Evolutionary conservation across 768 basidiomycete species (phyloP).

Genomic region (Suillus subluteus): DNA sequence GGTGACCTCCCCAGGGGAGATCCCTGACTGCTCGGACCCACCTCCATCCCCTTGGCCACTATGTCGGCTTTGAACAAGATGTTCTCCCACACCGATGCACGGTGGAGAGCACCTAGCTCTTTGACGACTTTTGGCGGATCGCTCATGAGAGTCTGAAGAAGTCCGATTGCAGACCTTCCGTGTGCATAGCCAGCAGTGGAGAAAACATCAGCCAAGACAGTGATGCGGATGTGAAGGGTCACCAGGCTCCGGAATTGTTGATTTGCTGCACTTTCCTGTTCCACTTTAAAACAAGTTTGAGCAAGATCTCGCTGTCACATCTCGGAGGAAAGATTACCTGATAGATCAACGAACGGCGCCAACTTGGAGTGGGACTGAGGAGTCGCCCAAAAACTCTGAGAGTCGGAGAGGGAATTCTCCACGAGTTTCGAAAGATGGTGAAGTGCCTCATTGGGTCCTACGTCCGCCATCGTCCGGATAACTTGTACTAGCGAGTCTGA

Average conservation of each 20-base stretch:
- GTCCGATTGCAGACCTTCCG: constrained; percentile 70
- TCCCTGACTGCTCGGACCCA: constrained; percentile 44
- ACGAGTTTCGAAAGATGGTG: constrained; percentile 71
- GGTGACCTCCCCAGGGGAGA: constrained; percentile 56
- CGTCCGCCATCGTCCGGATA: constrained; percentile 87
- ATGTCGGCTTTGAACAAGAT: constrained; percentile 71
- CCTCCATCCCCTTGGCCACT: constrained; percentile 54
- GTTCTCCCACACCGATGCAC: constrained; percentile 86
- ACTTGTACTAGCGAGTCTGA: constrained; percentile 89
- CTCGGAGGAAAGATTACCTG: constrained; percentile 35
- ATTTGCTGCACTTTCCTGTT: constrained; percentile 56
- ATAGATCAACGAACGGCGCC: constrained; percentile 61
- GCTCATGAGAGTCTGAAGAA: constrained; percentile 76
- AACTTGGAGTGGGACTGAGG: constrained; percentile 61
- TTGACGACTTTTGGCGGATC: constrained; percentile 64
- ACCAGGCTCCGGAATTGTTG: constrained; percentile 72
- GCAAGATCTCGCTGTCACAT: constrained; percentile 7
- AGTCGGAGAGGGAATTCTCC: constrained; percentile 67
- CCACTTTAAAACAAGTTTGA: constrained; percentile 37
- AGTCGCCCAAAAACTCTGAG: constrained; percentile 70
- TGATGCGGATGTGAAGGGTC: constrained; percentile 76
- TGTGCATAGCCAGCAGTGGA: constrained; percentile 82
- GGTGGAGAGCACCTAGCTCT: constrained; percentile 80
- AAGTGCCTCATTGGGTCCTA: constrained; percentile 77
- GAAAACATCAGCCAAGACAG: constrained; percentile 86